phyloP scores from a whole-genome alignment of 2,329 filamentous ascomycete genomes.

The Capronia americana region DNA sequence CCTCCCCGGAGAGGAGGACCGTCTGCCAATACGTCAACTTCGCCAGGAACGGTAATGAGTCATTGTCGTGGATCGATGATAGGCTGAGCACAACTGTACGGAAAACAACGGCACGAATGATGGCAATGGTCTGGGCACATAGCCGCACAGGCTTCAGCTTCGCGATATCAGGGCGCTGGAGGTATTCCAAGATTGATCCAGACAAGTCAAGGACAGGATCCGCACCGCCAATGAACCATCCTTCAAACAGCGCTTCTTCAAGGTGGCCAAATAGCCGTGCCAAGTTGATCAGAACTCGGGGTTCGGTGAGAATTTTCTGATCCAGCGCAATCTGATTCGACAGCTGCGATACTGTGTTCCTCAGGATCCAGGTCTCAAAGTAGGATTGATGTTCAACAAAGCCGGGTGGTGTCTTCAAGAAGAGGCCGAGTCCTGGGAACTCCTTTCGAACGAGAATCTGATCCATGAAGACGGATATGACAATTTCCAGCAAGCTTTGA shows the following conservation, averaged over 20 bases:
- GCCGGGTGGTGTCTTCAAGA: constrained; percentile 85
- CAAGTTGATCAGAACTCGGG: constrained; percentile 84
- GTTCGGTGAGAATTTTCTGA: constrained; percentile 76
- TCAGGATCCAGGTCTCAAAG: constrained; percentile 88
- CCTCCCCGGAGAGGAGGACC: constrained; percentile 79
- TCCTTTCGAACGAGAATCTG: constrained; percentile 87
- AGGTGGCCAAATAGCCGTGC: constrained; percentile 80
- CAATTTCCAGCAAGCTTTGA: constrained; percentile 77
- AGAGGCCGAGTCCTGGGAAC: constrained; percentile 84
- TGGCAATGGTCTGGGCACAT: constrained; percentile 80
- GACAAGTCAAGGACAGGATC: constrained; percentile 84
- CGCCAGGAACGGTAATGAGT: constrained; percentile 75
- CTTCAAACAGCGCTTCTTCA: constrained; percentile 89
- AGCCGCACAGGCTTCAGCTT: constrained; percentile 86
- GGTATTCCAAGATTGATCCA: constrained; percentile 82
- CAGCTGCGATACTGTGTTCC: constrained; percentile 74
- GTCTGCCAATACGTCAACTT: constrained; percentile 96
- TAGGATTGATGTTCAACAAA: constrained; percentile 95
- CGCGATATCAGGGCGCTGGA: constrained; percentile 83
- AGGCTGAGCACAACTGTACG: constrained; percentile 79
- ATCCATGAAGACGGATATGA: constrained; percentile 81
- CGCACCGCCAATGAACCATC: constrained; percentile 92
- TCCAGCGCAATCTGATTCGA: constrained; percentile 73
- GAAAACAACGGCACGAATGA: constrained; percentile 77
- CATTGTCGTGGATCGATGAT: constrained; percentile 77